Percentiles rank a stretch among this genome's conserved stretches.
phyloP scores from a whole-genome alignment of 2,329 filamentous ascomycete genomes.

The Alternaria sp. region DNA sequence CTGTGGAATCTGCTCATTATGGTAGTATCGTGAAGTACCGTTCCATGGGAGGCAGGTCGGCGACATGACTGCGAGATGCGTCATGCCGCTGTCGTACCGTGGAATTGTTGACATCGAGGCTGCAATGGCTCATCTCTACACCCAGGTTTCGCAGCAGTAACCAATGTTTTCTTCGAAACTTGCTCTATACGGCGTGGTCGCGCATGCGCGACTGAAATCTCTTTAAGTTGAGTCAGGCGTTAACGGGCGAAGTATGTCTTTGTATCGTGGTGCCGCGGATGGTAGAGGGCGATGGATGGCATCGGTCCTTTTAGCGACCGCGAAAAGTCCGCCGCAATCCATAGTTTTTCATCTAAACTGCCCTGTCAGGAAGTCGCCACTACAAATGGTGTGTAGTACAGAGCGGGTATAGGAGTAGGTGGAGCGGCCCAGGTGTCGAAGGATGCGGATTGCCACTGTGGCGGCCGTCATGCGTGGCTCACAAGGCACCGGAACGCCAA shows the following conservation, averaged over 20 bases:
- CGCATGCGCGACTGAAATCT: background rate
- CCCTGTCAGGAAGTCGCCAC: conserved; percentile 17
- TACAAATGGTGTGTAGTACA: conserved; percentile 4
- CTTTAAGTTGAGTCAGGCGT: conserved; percentile 6
- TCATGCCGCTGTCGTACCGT: conserved; percentile 14
- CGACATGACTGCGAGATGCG: conserved; percentile 2
- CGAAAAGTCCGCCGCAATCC: conserved; percentile 17
- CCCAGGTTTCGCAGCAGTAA: conserved; percentile 8
- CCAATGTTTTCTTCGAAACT: background rate
- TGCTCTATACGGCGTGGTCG: conserved; percentile 1
- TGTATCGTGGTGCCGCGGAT: conserved; percentile 6
- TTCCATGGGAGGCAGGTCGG: conserved; percentile 4
- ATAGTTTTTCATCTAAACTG: conserved; percentile 12
- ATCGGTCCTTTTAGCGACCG: conserved; percentile 17
- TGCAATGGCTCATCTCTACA: conserved; percentile 3
- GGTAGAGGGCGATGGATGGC: background rate
- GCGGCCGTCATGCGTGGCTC: conserved; percentile 7
- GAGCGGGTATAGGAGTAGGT: background rate
- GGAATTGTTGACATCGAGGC: conserved; percentile 8
- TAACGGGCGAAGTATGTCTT: background rate
- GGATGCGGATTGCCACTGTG: conserved; percentile 9
- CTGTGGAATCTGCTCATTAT: conserved; percentile 1
- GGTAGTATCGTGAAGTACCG: conserved; percentile 1
- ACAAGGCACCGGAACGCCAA: conserved; percentile 8
- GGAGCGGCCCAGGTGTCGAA: conserved; percentile 1